These are phyloP conservation scores for Malassezia caprae DNA, from an alignment of 1,284 basidiomycete species.

Conservation along the genomic window DNA sequence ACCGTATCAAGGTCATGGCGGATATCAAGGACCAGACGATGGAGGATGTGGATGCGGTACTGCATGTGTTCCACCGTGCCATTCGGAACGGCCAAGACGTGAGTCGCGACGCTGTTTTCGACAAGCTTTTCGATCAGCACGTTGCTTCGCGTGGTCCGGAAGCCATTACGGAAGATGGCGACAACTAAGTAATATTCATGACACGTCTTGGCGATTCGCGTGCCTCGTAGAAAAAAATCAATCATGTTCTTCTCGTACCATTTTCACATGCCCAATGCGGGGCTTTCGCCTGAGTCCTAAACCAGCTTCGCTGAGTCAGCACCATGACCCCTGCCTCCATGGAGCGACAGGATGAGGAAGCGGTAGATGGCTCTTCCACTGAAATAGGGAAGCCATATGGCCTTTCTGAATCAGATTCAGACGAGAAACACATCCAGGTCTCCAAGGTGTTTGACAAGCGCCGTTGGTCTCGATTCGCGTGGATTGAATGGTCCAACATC, in stretches of 20 bases:
- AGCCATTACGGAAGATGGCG: background rate
- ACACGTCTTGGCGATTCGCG: background rate
- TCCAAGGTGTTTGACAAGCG: background rate
- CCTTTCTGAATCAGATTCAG: background rate
- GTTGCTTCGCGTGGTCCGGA: background rate
- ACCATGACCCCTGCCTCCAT: background rate
- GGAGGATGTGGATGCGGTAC: slow-evolving; percentile 95
- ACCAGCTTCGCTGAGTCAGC: background rate
- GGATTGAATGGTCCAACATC: slow-evolving; percentile 13
- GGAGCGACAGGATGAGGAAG: background rate
- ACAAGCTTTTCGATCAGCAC: slow-evolving; percentile 19
- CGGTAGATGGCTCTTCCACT: background rate
- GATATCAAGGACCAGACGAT: slow-evolving; percentile 96
- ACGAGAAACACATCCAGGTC: background rate
- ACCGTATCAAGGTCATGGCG: slow-evolving; percentile 98
- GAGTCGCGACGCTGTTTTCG: slow-evolving; percentile 16
- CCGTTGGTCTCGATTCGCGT: slow-evolving; percentile 2
- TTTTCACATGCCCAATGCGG: background rate
- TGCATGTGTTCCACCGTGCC: slow-evolving; percentile 58
- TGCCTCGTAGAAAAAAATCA: background rate
- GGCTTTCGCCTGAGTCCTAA: background rate
- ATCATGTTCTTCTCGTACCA: background rate
- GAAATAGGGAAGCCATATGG: background rate
- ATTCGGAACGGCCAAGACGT: slow-evolving; percentile 27
- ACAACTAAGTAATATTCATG: background rate